Evolutionary conservation across 805 yeast species (phyloP).

Genomic region (Pachysolen tannophilus): DNA sequence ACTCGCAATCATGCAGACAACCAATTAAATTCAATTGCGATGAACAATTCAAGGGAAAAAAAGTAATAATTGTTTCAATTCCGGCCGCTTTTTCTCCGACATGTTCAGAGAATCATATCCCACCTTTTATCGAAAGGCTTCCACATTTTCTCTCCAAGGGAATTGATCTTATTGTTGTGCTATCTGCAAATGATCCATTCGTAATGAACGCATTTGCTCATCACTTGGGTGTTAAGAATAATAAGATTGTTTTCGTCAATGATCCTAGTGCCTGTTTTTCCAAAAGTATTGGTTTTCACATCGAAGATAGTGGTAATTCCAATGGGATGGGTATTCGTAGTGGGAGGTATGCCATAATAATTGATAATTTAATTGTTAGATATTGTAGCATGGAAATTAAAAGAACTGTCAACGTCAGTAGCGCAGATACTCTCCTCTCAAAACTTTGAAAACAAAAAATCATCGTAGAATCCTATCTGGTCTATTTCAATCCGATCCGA

Average conservation of each 20-base stretch:
- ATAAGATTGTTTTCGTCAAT: conserved; percentile 47
- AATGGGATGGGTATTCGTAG: neutral
- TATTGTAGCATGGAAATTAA: neutral
- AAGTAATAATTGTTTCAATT: conserved; percentile 60
- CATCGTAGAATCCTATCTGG: too few species aligned
- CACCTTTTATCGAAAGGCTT: conserved; percentile 49
- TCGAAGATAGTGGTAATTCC: neutral
- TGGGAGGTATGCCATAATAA: neutral
- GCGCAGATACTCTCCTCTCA: neutral
- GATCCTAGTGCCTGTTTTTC: conserved; percentile 23
- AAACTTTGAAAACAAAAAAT: too few species aligned
- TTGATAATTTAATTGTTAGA: neutral
- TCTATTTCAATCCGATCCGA: too few species aligned
- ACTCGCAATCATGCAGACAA: conserved; percentile 9
- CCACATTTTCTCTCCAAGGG: conserved; percentile 48
- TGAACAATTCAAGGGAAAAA: conserved; percentile 31
- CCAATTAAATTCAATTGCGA: conserved; percentile 28
- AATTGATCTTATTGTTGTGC: conserved; percentile 53
- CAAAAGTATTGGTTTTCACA: neutral
- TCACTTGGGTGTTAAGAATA: conserved; percentile 28
- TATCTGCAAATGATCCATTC: conserved; percentile 66
- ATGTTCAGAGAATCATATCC: conserved; percentile 58
- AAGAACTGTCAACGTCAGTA: neutral
- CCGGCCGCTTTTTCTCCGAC: conserved; percentile 47
- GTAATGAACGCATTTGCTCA: conserved; percentile 66